These are phyloP conservation scores for Pichia rugopelliculosa DNA, from an alignment of 805 yeast genomes.

Conservation along the genomic window DNA sequence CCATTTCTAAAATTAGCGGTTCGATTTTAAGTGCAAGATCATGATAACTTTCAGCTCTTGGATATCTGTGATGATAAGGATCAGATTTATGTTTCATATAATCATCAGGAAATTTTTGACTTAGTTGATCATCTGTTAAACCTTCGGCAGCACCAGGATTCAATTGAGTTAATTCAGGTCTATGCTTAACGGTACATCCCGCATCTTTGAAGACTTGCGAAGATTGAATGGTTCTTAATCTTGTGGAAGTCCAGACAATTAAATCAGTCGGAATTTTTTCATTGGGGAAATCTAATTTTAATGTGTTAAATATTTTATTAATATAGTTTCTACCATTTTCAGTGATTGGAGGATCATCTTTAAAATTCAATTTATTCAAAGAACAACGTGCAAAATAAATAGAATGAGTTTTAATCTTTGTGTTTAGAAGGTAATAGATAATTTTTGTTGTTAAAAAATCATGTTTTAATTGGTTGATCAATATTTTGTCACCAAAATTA, in stretches of 20 bases:
- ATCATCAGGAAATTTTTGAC: constrained; percentile 58
- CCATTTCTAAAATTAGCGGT: constrained; percentile 89
- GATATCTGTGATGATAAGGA: constrained; percentile 89
- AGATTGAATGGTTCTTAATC: constrained; percentile 76
- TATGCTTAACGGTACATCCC: constrained; percentile 61
- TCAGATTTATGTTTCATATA: constrained; percentile 58
- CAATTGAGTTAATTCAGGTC: constrained; percentile 78
- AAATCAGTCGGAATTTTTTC: constrained; percentile 32
- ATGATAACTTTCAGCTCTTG: constrained; percentile 92
- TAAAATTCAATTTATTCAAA: constrained; percentile 46
- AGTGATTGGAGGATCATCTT: constrained; percentile 76
- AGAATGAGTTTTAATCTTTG: constrained; percentile 78
- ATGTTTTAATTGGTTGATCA: constrained; percentile 71
- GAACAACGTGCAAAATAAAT: constrained; percentile 90
- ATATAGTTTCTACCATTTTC: constrained; percentile 69
- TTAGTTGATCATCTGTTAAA: constrained; percentile 52
- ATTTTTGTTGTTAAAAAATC: constrained; percentile 90
- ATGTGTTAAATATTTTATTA: constrained; percentile 49
- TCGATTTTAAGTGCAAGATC: constrained; percentile 93
- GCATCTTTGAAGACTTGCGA: constrained; percentile 57
- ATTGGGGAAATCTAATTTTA: constrained; percentile 30
- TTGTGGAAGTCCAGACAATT: constrained; percentile 93
- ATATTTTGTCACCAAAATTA: constrained; percentile 82
- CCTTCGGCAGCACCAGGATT: constrained; percentile 86
- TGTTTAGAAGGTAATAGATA: constrained; percentile 85